Conservation (phyloP, 2,329 filamentous ascomycete genomes). For the Penicillium sp. region DNA sequence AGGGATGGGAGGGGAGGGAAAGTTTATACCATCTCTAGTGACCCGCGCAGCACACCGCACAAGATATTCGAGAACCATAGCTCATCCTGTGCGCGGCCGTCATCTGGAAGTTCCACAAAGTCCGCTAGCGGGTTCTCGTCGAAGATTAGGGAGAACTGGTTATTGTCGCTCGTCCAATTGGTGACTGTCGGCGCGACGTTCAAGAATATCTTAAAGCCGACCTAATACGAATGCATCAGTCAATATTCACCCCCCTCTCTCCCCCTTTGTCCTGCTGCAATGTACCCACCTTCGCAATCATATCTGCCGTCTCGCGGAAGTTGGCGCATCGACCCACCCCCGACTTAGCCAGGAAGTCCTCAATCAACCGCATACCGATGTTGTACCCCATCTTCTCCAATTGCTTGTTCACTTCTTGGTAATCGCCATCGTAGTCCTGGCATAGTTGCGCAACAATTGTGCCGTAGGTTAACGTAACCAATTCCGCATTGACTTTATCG, state of each 20-base stretch:
- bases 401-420: slow-evolving; percentile 94
- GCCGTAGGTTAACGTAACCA: slow-evolving; percentile 96
- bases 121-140: slow-evolving; percentile 97
- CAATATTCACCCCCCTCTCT: not conserved
- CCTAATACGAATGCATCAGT: slow-evolving; percentile 54
- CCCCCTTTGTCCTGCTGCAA: not conserved
- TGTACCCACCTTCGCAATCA: slow-evolving; percentile 79
- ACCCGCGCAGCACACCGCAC: slow-evolving; percentile 87
- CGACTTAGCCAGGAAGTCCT: slow-evolving; percentile 96
- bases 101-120: slow-evolving; percentile 96
- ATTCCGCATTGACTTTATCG: slow-evolving; percentile 97
- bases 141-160: slow-evolving; percentile 93
- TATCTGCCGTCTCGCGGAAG: slow-evolving; percentile 94
- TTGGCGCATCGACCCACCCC: slow-evolving; percentile 87
- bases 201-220: slow-evolving; percentile 98
- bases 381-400: slow-evolving; percentile 99
- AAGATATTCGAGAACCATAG: slow-evolving; percentile 98
- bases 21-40: slow-evolving; percentile 83
- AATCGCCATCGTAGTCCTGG: slow-evolving; percentile 94
- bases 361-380: slow-evolving; percentile 91
- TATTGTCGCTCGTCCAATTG: slow-evolving; percentile 95
- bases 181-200: slow-evolving; percentile 93
- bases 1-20: not conserved
- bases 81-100: slow-evolving; percentile 93
- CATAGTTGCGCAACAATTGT: slow-evolving; percentile 96